A percentile compares a stretch with the other conserved stretches of the same genome.
Evolutionary conservation across 352 stramenopile species (phyloP).

Genomic region (Globisporangium ultimum): DNA sequence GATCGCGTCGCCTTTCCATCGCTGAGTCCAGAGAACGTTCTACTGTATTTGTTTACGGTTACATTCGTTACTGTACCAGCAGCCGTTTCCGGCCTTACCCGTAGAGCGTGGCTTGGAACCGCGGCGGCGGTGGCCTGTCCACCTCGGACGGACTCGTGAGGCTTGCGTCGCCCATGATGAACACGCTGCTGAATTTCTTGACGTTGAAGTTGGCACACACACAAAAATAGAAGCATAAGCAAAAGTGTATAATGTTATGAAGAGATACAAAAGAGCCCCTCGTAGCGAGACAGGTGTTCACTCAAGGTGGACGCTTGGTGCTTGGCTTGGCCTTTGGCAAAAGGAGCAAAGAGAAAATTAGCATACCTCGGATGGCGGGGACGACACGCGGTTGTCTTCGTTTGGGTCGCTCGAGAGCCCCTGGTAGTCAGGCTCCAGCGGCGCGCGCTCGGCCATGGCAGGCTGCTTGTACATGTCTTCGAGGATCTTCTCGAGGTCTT

Average conservation of each 20-base stretch:
- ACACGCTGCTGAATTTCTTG: slow-evolving; percentile 3
- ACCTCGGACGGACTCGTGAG: slow-evolving; percentile 2
- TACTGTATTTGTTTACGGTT: background rate
- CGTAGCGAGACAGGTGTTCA: background rate
- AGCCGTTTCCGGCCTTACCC: background rate
- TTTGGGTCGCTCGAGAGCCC: slow-evolving; percentile 64
- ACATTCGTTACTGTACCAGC: background rate
- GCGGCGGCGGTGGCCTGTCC: background rate
- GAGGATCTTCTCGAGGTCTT: slow-evolving; percentile 54
- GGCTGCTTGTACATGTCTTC: slow-evolving; percentile 54
- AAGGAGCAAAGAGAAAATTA: background rate
- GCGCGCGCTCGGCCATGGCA: slow-evolving; percentile 55
- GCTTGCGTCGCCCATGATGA: slow-evolving; percentile 9
- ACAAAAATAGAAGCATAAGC: background rate
- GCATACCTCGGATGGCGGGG: slow-evolving; percentile 57
- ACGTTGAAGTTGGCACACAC: background rate
- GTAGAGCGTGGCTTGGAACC: slow-evolving; percentile 9
- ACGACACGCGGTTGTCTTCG: slow-evolving; percentile 58
- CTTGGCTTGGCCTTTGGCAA: background rate
- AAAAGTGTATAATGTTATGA: slow-evolving; percentile 8
- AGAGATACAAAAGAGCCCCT: too few species aligned
- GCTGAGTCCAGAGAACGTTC: too few species aligned
- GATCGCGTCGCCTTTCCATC: too few species aligned
- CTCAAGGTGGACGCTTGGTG: too few species aligned
- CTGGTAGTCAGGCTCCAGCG: slow-evolving; percentile 75